phyloP scores from a whole-genome alignment of 768 basidiomycete species.

The Calocybe indica region DNA sequence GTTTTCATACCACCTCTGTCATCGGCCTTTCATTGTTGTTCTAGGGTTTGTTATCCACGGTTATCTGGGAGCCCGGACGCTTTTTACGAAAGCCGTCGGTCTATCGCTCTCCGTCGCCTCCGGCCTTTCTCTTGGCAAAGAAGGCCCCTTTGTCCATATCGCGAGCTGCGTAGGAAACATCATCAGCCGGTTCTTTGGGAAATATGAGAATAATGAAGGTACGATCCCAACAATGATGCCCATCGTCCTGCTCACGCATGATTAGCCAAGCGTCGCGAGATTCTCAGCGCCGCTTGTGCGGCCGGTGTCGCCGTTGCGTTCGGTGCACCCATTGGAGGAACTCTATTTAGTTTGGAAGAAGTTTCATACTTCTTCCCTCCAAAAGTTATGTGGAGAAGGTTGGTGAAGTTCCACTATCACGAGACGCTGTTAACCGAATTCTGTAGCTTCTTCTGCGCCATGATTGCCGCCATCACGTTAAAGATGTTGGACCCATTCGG shows the following conservation, averaged over 20 bases:
- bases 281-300: conserved; percentile 92
- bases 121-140: conserved; percentile 78
- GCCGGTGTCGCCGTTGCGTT: conserved; percentile 98
- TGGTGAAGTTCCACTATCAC: conserved; percentile 11
- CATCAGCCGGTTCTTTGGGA: conserved; percentile 73
- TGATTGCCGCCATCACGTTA: conserved; percentile 94
- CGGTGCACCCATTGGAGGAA: conserved; percentile 93
- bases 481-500: conserved; percentile 93
- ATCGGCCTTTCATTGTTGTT: background rate
- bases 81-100: conserved; percentile 88
- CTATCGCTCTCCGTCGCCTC: conserved; percentile 89
- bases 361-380: conserved; percentile 97
- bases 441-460: conserved; percentile 91
- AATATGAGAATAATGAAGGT: conserved; percentile 98
- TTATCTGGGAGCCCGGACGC: conserved; percentile 84
- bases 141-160: conserved; percentile 81
- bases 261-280: conserved; percentile 86
- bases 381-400: conserved; percentile 97
- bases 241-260: background rate
- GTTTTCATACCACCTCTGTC: conserved; percentile 1
- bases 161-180: conserved; percentile 93
- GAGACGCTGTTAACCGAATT: conserved; percentile 13
- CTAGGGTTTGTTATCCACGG: conserved; percentile 95
- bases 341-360: conserved; percentile 90
- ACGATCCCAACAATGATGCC: conserved; percentile 7